Base-by-base conservation (phyloP, 2,329 filamentous ascomycete genomes). In the Xylariaceae sp. region DNA sequence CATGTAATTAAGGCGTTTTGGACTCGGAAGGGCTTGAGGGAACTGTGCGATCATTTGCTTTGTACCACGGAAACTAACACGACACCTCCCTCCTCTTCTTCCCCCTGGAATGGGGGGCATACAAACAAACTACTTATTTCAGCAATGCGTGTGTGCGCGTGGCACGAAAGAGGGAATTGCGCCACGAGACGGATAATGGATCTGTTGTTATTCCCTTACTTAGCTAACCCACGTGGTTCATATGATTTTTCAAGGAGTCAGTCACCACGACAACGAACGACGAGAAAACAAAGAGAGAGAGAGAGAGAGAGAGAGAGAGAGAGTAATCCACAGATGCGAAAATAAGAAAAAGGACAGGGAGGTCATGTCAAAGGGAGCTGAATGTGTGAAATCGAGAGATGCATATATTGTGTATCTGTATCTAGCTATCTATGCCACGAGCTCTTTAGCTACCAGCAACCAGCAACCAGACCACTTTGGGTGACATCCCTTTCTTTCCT, bases 381-480 rank as follows among this genome's bases (percentile, higher is more conserved):
- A 64, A 66, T 30, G 23, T 30, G 64, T 66, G 68, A 42, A 66
- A 66, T 62, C 62, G 66, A 67, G 61, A 65, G 58, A 64, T 65
- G 63, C 64, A 68, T 61, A 61, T 57, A 62, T 56, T 57, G 64
- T 65, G 63, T 64, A 68, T 61, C 59, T 57, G 60, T 56, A 39
- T 56, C 58, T 67, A 65, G 64, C 59, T 58, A 67, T 65, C 59
- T 58, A 67, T 61, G 62, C 57, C 63, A 63, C 57, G 49, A 51
- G 47, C 48, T 47, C 23, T 30, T 61, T 57, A 34, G 47, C 52
- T 30, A 30, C 23, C 23, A 30, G 23, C 23, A 30, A 30, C 23
- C 23, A 30, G 23, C 23, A 30, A 60, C 60, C 64, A 59, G 56
- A 60, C 59, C 50, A 60, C 56, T 54, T 10, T 35, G 47, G 18